phyloP scores from a whole-genome alignment of 106 monocot genomes.

The Phalaenopsis aphrodite region DNA sequence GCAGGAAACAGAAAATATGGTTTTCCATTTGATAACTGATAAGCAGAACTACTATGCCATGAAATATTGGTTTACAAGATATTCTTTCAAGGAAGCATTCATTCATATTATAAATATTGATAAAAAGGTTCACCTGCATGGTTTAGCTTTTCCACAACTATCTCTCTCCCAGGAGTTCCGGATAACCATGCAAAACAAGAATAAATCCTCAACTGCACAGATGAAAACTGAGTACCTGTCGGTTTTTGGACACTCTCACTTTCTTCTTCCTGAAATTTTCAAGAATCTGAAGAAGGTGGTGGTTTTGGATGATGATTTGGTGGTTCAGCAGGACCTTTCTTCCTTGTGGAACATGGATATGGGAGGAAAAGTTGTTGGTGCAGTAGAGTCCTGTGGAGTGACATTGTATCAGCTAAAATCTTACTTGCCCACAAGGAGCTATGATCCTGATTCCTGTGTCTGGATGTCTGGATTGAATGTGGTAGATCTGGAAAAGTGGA shows the following conservation, averaged over 20 bases:
- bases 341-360: constrained; percentile 74
- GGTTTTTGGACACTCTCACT: constrained; percentile 78
- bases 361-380: constrained; percentile 76
- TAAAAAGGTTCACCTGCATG: constrained; percentile 9
- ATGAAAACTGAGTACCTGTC: constrained; percentile 61
- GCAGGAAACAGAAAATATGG: constrained; percentile 58
- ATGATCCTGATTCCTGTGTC: constrained; percentile 44
- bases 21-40: constrained; percentile 76
- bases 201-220: not conserved
- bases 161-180: constrained; percentile 69
- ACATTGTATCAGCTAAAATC: constrained; percentile 59
- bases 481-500: constrained; percentile 80
- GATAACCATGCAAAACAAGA: constrained; percentile 28
- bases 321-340: constrained; percentile 70
- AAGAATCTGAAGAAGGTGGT: constrained; percentile 57
- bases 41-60: constrained; percentile 72
- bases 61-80: constrained; percentile 63
- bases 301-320: constrained; percentile 85
- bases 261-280: constrained; percentile 78
- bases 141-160: constrained; percentile 13
- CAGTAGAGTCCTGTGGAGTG: constrained; percentile 58
- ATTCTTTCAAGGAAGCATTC: constrained; percentile 42
- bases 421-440: constrained; percentile 26
- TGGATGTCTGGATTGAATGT: constrained; percentile 92
- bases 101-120: constrained; percentile 58